Percentiles rank a stretch among this genome's conserved stretches.
Conservation (phyloP, 305 asterid genomes). For the Withania somnifera region DNA sequence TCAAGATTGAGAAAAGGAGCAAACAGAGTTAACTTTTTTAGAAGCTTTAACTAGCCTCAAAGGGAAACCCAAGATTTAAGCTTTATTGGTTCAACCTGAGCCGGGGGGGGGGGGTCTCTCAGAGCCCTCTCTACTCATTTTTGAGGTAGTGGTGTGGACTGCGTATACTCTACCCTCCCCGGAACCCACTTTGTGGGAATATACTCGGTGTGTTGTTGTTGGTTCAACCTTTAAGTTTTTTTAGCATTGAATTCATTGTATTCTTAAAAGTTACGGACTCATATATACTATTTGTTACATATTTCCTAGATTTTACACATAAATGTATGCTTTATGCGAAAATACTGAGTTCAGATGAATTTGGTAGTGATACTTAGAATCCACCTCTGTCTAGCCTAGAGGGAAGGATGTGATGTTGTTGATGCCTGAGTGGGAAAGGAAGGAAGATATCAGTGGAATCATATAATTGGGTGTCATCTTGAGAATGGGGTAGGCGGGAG, state of each 20-base stretch:
- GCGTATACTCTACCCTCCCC: too few species aligned
- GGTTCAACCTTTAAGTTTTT: not conserved
- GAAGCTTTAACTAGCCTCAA: not conserved
- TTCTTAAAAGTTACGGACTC: not conserved
- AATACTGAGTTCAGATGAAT: not conserved
- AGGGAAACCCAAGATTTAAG: not conserved
- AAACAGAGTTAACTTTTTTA: not conserved
- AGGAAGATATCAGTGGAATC: not conserved
- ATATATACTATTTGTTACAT: not conserved
- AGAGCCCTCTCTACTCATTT: too few species aligned
- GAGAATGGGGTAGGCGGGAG: not conserved
- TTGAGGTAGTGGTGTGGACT: too few species aligned
- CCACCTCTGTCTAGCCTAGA: not conserved
- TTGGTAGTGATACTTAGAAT: not conserved
- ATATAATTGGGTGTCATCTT: not conserved
- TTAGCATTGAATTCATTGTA: not conserved
- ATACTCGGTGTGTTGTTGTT: too few species aligned
- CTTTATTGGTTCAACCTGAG: not conserved
- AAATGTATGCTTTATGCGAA: not conserved
- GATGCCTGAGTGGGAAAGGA: not conserved
- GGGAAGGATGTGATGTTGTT: not conserved
- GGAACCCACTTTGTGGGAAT: too few species aligned
- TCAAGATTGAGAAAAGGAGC: not conserved
- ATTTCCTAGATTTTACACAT: not conserved
- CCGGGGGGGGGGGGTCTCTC: too few species aligned